These are phyloP conservation scores for Colletotrichum simmondsii DNA, from an alignment of 2,329 filamentous ascomycete species.

Conservation along the genomic window DNA sequence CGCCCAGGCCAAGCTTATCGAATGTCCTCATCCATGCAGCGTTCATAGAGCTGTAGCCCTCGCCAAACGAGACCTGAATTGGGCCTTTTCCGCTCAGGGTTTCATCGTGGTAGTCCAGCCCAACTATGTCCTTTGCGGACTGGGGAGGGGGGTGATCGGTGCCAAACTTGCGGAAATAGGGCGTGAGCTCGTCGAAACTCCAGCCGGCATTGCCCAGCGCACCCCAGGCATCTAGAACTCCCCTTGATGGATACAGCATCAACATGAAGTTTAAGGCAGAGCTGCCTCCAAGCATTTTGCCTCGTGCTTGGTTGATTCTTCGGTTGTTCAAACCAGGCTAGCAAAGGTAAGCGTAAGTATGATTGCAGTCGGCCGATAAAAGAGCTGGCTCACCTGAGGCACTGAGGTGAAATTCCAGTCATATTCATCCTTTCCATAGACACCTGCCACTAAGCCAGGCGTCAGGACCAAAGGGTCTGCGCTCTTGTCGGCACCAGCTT, in stretches of 20 bases:
- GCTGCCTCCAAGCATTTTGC: conserved; percentile 38
- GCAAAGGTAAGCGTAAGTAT: not conserved
- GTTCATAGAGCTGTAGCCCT: conserved; percentile 45
- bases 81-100: conserved; percentile 46
- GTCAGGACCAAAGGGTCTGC: conserved; percentile 33
- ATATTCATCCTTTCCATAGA: conserved; percentile 37
- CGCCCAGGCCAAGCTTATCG: conserved; percentile 43
- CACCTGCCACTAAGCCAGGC: conserved; percentile 34
- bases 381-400: not conserved
- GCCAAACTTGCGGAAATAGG: conserved; percentile 45
- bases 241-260: conserved; percentile 30
- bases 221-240: conserved; percentile 40
- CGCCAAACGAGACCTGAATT: conserved; percentile 48
- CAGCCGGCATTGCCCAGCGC: conserved; percentile 41
- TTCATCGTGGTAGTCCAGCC: conserved; percentile 46
- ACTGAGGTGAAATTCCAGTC: conserved; percentile 41
- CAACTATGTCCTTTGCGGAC: conserved; percentile 41
- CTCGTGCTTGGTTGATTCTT: conserved; percentile 38
- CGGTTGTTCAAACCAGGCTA: conserved; percentile 37
- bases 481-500: conserved; percentile 38
- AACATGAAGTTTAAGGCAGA: conserved; percentile 40
- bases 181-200: conserved; percentile 41
- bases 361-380: too few relatives aligned
- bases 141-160: conserved; percentile 43
- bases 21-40: conserved; percentile 51